These are phyloP conservation scores for Eucalyptus tenuipes DNA, from an alignment of 345 rosid genomes.

Conservation along the genomic window DNA sequence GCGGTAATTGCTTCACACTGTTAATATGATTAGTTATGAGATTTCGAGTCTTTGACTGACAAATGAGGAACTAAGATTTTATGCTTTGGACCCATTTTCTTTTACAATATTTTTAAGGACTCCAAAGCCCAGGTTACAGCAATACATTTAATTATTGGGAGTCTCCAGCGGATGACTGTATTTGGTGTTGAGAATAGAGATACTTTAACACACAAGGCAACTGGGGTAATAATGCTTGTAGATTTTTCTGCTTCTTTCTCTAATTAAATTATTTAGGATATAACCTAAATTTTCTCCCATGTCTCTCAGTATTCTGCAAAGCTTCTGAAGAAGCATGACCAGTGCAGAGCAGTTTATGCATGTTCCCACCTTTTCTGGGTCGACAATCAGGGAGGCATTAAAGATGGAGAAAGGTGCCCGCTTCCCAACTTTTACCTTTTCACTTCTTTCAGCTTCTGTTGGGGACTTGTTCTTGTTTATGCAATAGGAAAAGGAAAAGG, in stretches of 20 bases:
- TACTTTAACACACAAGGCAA: slow-evolving; percentile 86
- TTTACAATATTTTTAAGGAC: slow-evolving; percentile 24
- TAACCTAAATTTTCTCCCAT: neutral
- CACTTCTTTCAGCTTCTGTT: neutral
- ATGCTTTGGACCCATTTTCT: neutral
- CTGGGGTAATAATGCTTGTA: slow-evolving; percentile 48
- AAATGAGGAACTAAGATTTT: neutral
- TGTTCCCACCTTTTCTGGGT: slow-evolving; percentile 96
- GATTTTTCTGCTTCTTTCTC: neutral
- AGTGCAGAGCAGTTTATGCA: slow-evolving; percentile 86
- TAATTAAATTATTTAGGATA: neutral
- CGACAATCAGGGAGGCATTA: slow-evolving; percentile 47
- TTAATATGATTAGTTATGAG: neutral
- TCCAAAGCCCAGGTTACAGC: slow-evolving; percentile 85
- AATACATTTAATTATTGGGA: slow-evolving; percentile 70
- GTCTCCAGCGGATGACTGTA: slow-evolving; percentile 80
- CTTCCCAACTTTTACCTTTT: neutral
- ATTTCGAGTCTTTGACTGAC: neutral
- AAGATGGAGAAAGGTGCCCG: slow-evolving; percentile 75
- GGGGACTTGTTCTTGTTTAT: neutral
- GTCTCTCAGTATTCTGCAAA: slow-evolving; percentile 67
- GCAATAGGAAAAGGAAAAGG: neutral
- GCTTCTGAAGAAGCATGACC: slow-evolving; percentile 92
- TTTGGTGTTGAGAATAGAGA: slow-evolving; percentile 87
- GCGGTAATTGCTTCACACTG: slow-evolving; percentile 27